phyloP scores from a whole-genome alignment of 2,329 filamentous ascomycete species.

The Pseudogymnoascus sp. region DNA sequence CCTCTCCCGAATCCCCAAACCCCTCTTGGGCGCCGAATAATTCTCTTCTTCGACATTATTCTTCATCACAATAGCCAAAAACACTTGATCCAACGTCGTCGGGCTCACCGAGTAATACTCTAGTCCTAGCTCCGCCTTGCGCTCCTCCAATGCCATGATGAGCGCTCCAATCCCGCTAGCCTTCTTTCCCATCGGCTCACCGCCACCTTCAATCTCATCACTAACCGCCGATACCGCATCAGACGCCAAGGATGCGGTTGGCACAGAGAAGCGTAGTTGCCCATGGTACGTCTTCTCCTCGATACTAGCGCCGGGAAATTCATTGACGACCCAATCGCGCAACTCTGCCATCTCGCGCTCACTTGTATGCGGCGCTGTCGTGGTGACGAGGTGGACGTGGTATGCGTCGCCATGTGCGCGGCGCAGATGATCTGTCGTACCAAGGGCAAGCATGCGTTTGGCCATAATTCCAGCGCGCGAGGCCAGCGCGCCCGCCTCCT shows the following conservation, averaged over 20 bases:
- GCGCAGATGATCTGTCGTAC: slow-evolving; percentile 65
- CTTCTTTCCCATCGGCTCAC: slow-evolving; percentile 10
- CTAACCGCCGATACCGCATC: slow-evolving; percentile 16
- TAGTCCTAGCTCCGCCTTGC: slow-evolving; percentile 61
- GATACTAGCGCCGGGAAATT: slow-evolving; percentile 58
- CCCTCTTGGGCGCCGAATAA: slow-evolving; percentile 28
- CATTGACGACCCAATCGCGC: slow-evolving; percentile 54
- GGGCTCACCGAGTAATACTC: slow-evolving; percentile 83
- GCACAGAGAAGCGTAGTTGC: slow-evolving; percentile 77
- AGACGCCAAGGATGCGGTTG: slow-evolving; percentile 32
- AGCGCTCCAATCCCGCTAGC: slow-evolving; percentile 51
- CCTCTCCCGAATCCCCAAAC: not conserved
- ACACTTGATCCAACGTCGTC: slow-evolving; percentile 85
- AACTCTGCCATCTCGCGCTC: slow-evolving; percentile 61
- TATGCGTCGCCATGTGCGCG: slow-evolving; percentile 69
- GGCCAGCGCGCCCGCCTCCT: slow-evolving; percentile 85
- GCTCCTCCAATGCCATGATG: slow-evolving; percentile 66
- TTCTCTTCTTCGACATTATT: slow-evolving; percentile 74
- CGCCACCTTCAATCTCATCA: slow-evolving; percentile 21
- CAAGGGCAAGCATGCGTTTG: slow-evolving; percentile 75
- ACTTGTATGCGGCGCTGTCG: slow-evolving; percentile 64
- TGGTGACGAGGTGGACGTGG: slow-evolving; percentile 74
- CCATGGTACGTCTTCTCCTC: slow-evolving; percentile 75
- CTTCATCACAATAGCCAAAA: slow-evolving; percentile 73
- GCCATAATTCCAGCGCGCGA: slow-evolving; percentile 81